Base-by-base conservation (phyloP, 768 basidiomycete species). In the Amanita pseudoporphyria region DNA sequence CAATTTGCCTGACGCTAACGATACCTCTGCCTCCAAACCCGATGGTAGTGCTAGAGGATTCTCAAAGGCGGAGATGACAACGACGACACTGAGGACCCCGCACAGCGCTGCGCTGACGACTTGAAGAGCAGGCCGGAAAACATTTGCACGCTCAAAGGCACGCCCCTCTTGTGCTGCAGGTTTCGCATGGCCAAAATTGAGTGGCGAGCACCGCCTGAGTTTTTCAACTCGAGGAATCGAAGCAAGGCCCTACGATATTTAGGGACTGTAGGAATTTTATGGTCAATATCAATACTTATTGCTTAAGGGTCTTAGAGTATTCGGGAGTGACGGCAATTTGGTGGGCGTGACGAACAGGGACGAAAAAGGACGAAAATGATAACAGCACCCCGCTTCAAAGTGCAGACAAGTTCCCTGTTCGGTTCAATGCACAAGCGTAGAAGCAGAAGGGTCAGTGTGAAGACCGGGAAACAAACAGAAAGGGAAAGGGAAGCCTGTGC, bases 261-360 rank as follows among this genome's bases (percentile, higher is more conserved):
- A 98, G 97, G 66, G 95, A 99, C 64, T 99, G 98, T 61, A 82
- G 96, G 53, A 95, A 99, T 73, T 99, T 99, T 58, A 99, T 99
- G 95, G 81, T 99, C 65, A 97, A n/a, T n/a, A n/a, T n/a, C n/a
- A n/a, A 99, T 70, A 93, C 96, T 1, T 98, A 97, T 67, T 77
- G 96, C 45, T 73, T 99, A 33, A 77, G 96, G 45, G 96, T 96
- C 1, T 78, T 78, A 18, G 96, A 99, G 64, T 99, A 99, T 59
- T 76, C 98, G 52, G 98, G 95, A 14, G 89, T 98, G 52, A 99
- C 96, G 1, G 95, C 95, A 99, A 99, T 67, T 67, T 99, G 55
- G 95, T 94, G 4, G 96, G 96, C n/a, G n/a, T n/a, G n/a, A n/a
- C n/a, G n/a, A n/a, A n/a, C n/a, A n/a, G n/a, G n/a, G n/a, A n/a